These are phyloP conservation scores for slime mould (Dictyostelium discoideum) DNA, from an alignment of 78 protist genomes.

Conservation along the genomic window dicty_2.7 NC_007089.4:1258001-1258500, in stretches of 20 bases:
- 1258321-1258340: neutral
- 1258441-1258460: slow-evolving; percentile 4
- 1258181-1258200: too few species aligned
- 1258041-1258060: neutral
- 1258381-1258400: neutral
- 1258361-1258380: neutral
- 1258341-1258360: neutral
- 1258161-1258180: neutral
- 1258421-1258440: slow-evolving; percentile 56
- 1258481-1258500: neutral
- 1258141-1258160: neutral
- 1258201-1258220: neutral
- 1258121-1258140: neutral
- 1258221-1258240: slow-evolving; percentile 6
- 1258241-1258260: neutral
- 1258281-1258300: neutral
- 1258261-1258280: slow-evolving; percentile 15
- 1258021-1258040: neutral
- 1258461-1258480: slow-evolving; percentile 25
- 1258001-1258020: neutral
- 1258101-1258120: slow-evolving; percentile 18
- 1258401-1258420: neutral
- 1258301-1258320: slow-evolving; percentile 15
- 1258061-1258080: neutral
- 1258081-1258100: slow-evolving; percentile 33